These are phyloP conservation scores for Fomitiporia mediterranea DNA, from an alignment of 1,284 basidiomycete genomes.

Conservation along the genomic window DNA sequence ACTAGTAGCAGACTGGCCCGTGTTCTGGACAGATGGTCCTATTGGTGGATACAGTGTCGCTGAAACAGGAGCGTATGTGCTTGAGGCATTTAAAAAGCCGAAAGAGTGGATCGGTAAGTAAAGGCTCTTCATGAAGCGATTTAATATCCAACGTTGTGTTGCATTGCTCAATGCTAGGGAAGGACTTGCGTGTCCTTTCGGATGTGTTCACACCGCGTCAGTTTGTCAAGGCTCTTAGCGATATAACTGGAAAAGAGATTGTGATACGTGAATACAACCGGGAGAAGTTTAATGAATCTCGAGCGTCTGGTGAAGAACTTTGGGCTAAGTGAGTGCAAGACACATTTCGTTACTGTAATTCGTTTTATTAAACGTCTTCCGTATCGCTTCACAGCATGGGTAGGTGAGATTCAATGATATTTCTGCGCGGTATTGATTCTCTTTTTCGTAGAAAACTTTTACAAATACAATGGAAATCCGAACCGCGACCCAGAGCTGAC, in stretches of 20 bases:
- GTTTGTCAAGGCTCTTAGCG: neutral
- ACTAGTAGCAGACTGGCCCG: conserved; percentile 4
- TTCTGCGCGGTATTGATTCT: no score
- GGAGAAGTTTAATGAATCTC: neutral
- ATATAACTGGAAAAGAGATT: conserved; percentile 6
- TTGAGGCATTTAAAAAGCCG: conserved; percentile 18
- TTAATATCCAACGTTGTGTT: neutral
- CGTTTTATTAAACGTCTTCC: neutral
- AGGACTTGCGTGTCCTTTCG: conserved; percentile 10
- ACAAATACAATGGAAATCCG: conserved; percentile 5
- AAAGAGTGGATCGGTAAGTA: conserved; percentile 15
- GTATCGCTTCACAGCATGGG: neutral
- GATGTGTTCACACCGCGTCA: conserved; percentile 12
- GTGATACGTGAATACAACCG: neutral
- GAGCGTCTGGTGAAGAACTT: neutral
- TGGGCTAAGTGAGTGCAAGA: neutral
- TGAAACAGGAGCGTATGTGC: conserved; percentile 13
- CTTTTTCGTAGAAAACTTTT: conserved; percentile 17
- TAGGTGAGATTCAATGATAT: neutral
- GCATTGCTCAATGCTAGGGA: no score
- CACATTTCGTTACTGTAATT: neutral
- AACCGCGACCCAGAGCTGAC: conserved; percentile 8
- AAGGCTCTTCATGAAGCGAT: neutral
- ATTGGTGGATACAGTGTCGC: conserved; percentile 2
- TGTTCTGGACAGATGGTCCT: neutral